Evolutionary conservation across 495 filamentous ascomycete species (phyloP), one percentile per base, ranked within the genome.

Genomic region (Stereocaulon alpinum): DNA sequence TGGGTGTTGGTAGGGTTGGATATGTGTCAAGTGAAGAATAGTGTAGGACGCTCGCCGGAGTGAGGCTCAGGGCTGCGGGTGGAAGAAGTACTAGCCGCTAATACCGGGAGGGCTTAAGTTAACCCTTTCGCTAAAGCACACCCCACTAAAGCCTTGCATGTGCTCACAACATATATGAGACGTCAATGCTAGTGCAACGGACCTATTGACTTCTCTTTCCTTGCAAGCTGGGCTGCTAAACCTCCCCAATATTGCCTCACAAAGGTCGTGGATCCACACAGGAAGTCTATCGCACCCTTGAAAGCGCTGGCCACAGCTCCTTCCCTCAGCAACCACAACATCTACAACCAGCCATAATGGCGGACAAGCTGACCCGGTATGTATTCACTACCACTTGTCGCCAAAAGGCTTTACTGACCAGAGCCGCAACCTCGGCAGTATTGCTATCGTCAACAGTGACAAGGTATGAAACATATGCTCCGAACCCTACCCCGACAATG

Each of bases 371-470:
- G 62, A 93, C 89, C 56, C 83, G 88, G 88, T 88, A 82, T 62
- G 74, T 61, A 29, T 27, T 15, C 34, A 17, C 42, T 22, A 15
- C 29, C 1, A 7, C 18, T n/a, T 51, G 24, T 17, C 55, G 10
- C 37, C 50, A 48, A 63, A 57, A 65, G 32, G 2, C 2, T 56
- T 61, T 57, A 67, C 59, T 45, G 44, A 47, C 60, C 57, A 10
- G 57, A 2, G 0, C 15, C 3, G 24, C 30, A 24, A 34, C 40
- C 29, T 65, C 10, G 54, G 67, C 68, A 96, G 93, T 83, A 88
- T 98, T 77, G 93, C 93, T 62, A 97, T 98, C 73, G 87, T 99
- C 75, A 95, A 87, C 72, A 84, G 79, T 71, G 93, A 99, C 83
- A 96, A 97, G 85, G 91, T 93, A 69, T 71, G 83, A 69, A 45